Conservation (phyloP, 345 rosid genomes). For the Sisymbrium altissimum region DNA sequence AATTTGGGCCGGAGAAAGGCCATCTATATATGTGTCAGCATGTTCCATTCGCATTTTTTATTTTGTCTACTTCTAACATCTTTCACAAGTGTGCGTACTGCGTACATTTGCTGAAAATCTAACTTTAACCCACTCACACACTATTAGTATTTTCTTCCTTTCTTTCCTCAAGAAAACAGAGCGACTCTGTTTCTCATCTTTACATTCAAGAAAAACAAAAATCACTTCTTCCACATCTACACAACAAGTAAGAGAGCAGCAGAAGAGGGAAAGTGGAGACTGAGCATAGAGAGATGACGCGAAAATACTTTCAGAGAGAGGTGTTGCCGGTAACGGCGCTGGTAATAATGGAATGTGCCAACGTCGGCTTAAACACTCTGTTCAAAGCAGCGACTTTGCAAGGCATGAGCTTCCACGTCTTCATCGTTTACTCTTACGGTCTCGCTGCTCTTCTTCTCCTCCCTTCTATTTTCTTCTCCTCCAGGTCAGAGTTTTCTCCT, state of each 20-base stretch:
- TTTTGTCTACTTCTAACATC: neutral
- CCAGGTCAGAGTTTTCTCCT: conserved; percentile 36
- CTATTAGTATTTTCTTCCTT: neutral
- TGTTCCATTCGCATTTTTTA: neutral
- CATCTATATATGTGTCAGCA: neutral
- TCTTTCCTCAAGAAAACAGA: neutral
- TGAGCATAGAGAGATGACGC: conserved; percentile 36
- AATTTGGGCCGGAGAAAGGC: neutral
- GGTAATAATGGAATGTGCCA: conserved; percentile 69
- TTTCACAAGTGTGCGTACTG: conserved; percentile 1
- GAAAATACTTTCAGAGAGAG: conserved; percentile 46
- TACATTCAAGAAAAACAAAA: neutral
- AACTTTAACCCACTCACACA: conserved; percentile 24
- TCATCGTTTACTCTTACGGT: conserved; percentile 69
- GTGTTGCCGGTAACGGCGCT: conserved; percentile 62
- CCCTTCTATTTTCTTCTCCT: conserved; percentile 74
- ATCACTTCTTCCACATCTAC: conserved; percentile 25
- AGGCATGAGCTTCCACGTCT: conserved; percentile 82
- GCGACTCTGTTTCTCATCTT: conserved; percentile 14
- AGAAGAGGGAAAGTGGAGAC: neutral
- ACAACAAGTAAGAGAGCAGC: neutral
- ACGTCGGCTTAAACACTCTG: conserved; percentile 72
- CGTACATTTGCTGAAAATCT: conserved; percentile 13
- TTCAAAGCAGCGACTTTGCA: conserved; percentile 75
- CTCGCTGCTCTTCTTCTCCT: conserved; percentile 84